phyloP scores from a whole-genome alignment of 805 yeast genomes.

The Pichia gijzeniarum region DNA sequence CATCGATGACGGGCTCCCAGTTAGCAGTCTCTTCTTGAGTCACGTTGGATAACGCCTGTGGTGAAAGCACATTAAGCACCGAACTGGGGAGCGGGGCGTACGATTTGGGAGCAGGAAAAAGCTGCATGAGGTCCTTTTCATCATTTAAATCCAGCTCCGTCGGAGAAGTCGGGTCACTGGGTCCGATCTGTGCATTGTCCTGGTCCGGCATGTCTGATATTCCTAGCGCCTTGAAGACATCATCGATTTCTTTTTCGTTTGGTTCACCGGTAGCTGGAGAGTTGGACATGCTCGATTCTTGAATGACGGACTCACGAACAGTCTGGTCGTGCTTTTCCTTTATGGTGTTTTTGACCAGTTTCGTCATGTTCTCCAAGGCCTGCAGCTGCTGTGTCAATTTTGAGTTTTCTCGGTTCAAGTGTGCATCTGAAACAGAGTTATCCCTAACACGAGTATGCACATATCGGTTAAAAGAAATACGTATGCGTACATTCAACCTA shows the following conservation, averaged over 20 bases:
- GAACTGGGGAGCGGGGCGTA: slow-evolving; percentile 31
- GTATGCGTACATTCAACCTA: background rate
- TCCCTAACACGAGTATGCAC: no score
- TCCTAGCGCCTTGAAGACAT: slow-evolving; percentile 23
- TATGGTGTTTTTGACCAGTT: slow-evolving; percentile 21
- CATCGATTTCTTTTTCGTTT: slow-evolving; percentile 24
- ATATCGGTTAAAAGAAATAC: no score
- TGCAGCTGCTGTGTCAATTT: slow-evolving; percentile 24
- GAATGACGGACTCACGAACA: slow-evolving; percentile 13
- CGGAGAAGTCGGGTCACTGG: no score
- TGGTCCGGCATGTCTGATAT: slow-evolving; percentile 4
- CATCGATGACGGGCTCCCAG: slow-evolving; percentile 42
- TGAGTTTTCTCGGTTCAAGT: slow-evolving; percentile 5
- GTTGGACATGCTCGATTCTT: slow-evolving; percentile 14
- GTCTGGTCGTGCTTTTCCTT: slow-evolving; percentile 19
- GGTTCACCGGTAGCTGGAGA: slow-evolving; percentile 13
- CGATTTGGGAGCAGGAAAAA: slow-evolving; percentile 25
- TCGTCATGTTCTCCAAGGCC: slow-evolving; percentile 28
- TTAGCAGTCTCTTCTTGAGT: slow-evolving; percentile 35
- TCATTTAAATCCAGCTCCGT: slow-evolving; percentile 6
- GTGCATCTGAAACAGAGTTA: no score
- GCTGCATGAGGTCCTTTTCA: slow-evolving; percentile 2
- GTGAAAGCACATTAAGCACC: slow-evolving; percentile 32
- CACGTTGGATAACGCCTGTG: slow-evolving; percentile 35
- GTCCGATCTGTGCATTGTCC: slow-evolving; percentile 9